A percentile compares a stretch with the other conserved stretches of the same genome.
phyloP scores from a whole-genome alignment of 2,329 filamentous ascomycete species.

The Trichoderma gracile region DNA sequence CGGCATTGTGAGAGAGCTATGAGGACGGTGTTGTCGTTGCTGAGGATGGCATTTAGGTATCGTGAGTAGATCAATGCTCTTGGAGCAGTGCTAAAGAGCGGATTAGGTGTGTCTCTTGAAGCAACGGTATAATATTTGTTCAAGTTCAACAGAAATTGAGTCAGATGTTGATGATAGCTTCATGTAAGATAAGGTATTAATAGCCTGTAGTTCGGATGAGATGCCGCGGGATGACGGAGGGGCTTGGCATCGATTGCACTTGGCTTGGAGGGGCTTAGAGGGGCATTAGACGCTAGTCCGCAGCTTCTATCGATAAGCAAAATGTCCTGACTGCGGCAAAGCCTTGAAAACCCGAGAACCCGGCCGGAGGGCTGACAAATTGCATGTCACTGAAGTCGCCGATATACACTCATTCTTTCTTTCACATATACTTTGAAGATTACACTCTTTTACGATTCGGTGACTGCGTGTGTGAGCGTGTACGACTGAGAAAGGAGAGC shows the following conservation, averaged over 20 bases:
- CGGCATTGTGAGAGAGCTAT: not conserved
- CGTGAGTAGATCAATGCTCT: not conserved
- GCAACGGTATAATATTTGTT: not conserved
- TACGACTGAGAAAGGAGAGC: not conserved
- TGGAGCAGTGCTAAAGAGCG: not conserved
- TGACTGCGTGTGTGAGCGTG: not conserved
- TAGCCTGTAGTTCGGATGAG: not conserved
- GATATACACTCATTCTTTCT: not conserved
- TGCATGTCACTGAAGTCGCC: not conserved
- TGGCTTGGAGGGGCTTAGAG: not conserved
- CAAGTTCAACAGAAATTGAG: too few species aligned
- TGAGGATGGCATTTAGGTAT: not conserved
- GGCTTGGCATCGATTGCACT: too few species aligned
- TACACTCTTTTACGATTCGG: not conserved
- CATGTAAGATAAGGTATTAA: not conserved
- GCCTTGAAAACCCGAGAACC: not conserved
- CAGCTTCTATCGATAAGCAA: slow-evolving; percentile 29
- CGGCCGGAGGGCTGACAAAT: slow-evolving; percentile 24
- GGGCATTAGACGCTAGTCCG: not conserved
- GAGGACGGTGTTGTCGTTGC: not conserved
- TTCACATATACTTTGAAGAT: not conserved
- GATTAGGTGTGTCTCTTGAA: not conserved
- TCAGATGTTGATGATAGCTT: not conserved
- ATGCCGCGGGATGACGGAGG: not conserved
- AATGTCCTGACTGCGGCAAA: not conserved